Evolutionary conservation across 2,329 filamentous ascomycete species (phyloP).

Genomic region (Coniochaeta hoffmannii): DNA sequence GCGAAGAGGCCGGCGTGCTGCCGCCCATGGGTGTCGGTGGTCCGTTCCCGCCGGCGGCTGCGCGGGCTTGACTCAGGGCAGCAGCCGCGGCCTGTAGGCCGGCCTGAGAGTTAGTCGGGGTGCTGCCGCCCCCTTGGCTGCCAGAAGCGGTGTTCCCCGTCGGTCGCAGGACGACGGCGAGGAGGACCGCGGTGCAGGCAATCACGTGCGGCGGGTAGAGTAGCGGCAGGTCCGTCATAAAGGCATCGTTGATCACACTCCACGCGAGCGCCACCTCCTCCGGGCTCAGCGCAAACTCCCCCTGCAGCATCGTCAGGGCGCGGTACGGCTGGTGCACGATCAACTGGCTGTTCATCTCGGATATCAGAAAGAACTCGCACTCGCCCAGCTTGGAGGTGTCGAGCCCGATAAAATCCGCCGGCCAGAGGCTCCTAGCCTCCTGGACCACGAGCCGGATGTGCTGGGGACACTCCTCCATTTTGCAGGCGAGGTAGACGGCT

Average conservation of each 20-base stretch:
- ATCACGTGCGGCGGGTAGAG: conserved; percentile 81
- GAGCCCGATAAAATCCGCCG: conserved; percentile 62
- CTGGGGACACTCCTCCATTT: conserved; percentile 96
- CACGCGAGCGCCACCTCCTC: conserved; percentile 75
- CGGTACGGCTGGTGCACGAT: conserved; percentile 90
- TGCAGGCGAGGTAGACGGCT: conserved; percentile 89
- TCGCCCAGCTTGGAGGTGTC: conserved; percentile 84
- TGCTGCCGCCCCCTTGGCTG: conserved; percentile 10
- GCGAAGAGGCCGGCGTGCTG: background rate
- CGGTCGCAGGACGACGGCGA: conserved; percentile 76
- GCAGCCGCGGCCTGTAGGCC: conserved; percentile 43
- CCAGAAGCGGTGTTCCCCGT: conserved; percentile 20
- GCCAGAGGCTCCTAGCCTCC: conserved; percentile 81
- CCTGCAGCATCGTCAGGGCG: conserved; percentile 63
- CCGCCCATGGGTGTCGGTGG: background rate
- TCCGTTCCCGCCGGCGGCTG: conserved; percentile 17
- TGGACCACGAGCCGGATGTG: conserved; percentile 87
- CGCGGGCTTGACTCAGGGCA: conserved; percentile 34
- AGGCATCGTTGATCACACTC: conserved; percentile 85
- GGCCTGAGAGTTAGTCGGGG: conserved; percentile 15
- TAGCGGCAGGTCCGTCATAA: conserved; percentile 84
- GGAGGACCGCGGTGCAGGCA: conserved; percentile 77
- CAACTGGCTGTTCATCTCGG: conserved; percentile 81
- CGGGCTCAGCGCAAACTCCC: conserved; percentile 61
- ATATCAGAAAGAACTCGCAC: conserved; percentile 89